These are phyloP conservation scores for Passiflora organensis DNA, from an alignment of 345 rosid species.

Conservation along the genomic window DNA sequence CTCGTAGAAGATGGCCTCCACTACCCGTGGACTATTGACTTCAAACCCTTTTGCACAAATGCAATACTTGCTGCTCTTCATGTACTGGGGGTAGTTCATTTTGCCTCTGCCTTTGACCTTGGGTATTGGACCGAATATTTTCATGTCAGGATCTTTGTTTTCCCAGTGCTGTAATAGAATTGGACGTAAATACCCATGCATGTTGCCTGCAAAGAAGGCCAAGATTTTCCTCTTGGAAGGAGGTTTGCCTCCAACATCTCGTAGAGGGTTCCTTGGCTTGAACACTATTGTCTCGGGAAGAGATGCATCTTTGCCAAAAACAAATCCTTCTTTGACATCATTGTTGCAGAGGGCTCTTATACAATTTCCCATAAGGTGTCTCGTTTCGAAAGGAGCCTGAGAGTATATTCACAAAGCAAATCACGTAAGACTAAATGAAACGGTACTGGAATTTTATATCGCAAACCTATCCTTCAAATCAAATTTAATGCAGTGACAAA, in stretches of 20 bases:
- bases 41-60: slow-evolving; percentile 91
- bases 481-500: background rate
- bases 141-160: slow-evolving; percentile 83
- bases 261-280: slow-evolving; percentile 46
- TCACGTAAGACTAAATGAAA: background rate
- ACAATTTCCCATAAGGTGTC: slow-evolving; percentile 60
- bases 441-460: background rate
- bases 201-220: slow-evolving; percentile 85
- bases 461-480: background rate
- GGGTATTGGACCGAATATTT: slow-evolving; percentile 58
- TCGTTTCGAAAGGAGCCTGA: slow-evolving; percentile 84
- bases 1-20: slow-evolving; percentile 79
- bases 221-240: slow-evolving; percentile 62
- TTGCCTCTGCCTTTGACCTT: slow-evolving; percentile 56
- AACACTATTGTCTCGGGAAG: slow-evolving; percentile 78
- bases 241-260: slow-evolving; percentile 66
- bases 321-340: slow-evolving; percentile 76
- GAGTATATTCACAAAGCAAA: background rate
- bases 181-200: slow-evolving; percentile 92
- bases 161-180: slow-evolving; percentile 69
- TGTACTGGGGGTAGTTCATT: slow-evolving; percentile 57
- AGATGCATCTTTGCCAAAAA: slow-evolving; percentile 83
- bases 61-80: slow-evolving; percentile 96
- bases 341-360: slow-evolving; percentile 90
- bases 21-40: slow-evolving; percentile 92